These are phyloP conservation scores for Apophysomyces elegans DNA, from an alignment of 371 early-diverging fungal genomes.

Conservation along the genomic window DNA sequence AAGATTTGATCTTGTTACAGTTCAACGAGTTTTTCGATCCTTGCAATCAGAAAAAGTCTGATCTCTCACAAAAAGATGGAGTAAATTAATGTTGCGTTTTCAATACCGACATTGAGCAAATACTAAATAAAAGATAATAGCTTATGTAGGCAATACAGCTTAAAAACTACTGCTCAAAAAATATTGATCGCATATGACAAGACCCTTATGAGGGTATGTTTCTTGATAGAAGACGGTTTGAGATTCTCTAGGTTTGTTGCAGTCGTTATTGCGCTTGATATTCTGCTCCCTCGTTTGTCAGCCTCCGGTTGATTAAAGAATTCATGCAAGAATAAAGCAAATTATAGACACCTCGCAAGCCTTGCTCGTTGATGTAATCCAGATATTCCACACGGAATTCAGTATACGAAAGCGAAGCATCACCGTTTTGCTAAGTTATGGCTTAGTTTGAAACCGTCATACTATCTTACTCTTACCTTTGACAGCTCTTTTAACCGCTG, in stretches of 20 bases:
- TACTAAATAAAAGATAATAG: too few relatives aligned
- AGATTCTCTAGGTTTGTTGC: not conserved
- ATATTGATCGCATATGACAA: too few relatives aligned
- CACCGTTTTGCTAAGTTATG: slow-evolving; percentile 34
- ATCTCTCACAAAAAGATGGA: too few relatives aligned
- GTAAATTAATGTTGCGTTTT: too few relatives aligned
- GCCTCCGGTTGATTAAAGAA: slow-evolving; percentile 32
- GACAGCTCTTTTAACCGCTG: slow-evolving; percentile 20
- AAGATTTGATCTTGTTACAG: too few relatives aligned
- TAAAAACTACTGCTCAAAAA: too few relatives aligned
- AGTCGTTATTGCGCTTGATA: not conserved
- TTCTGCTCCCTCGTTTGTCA: not conserved
- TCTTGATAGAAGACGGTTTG: not conserved
- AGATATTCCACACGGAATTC: slow-evolving; percentile 58
- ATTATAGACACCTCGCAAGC: slow-evolving; percentile 52
- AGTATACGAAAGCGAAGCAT: slow-evolving; percentile 38
- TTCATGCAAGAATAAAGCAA: slow-evolving; percentile 54
- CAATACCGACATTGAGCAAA: too few relatives aligned
- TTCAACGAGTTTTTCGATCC: too few relatives aligned
- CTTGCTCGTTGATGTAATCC: slow-evolving; percentile 42
- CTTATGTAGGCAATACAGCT: too few relatives aligned
- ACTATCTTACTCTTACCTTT: slow-evolving; percentile 37
- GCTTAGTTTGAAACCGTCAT: not conserved
- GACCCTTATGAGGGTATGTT: too few relatives aligned
- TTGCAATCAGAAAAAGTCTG: too few relatives aligned